Base-by-base conservation (phyloP, 73 alveolate species). In the Tetrahymena thermophila region DNA sequence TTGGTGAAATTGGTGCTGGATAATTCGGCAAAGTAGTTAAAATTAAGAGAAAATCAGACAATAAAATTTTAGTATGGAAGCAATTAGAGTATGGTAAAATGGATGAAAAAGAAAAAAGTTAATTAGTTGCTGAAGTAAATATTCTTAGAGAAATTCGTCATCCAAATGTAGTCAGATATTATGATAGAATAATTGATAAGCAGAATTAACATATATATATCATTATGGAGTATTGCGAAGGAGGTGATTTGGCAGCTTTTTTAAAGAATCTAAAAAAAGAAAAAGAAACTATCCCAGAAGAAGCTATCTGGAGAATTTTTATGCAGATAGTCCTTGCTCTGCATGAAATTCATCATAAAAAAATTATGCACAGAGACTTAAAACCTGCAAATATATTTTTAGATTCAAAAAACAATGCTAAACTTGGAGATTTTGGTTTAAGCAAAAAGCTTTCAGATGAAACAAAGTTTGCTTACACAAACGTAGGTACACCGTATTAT, bases 401-500 rank as follows among this genome's bases (percentile, higher is more conserved):
- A 44, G 99, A 98, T 97, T 95, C 94, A 43, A 96, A 97, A 43
- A 93, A 96, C 58, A 98, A 98, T 95, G 98, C 97, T 37, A 98
- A 98, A 94, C 97, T 98, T 56, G 99, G 99, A 31, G 99, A 98
- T 97, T 98, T 98, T 96, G 99, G 99, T 28, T 96, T 98, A 85
- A 97, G 99, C 35, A 97, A 98, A 95, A 98, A 97, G 84, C 96
- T 98, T 97, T 95, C 98, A 16, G 97, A 96, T 21, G 98, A 99
- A 93, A 98, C 99, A n/a, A 94, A 95, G 34, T 99, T 95, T 96
- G 99, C 99, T 40, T 97, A 98, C 94, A 98, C 99, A 23, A 98
- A 98, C 93, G 99, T 99, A 3, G 99, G 99, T 10, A 99, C 99
- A 6, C 99, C 99, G 0, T 99, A 98, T 94, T 99, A 99, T 93